Base-by-base conservation (phyloP, 257 asterid genomes). In the Osmanthus fragrans region DNA sequence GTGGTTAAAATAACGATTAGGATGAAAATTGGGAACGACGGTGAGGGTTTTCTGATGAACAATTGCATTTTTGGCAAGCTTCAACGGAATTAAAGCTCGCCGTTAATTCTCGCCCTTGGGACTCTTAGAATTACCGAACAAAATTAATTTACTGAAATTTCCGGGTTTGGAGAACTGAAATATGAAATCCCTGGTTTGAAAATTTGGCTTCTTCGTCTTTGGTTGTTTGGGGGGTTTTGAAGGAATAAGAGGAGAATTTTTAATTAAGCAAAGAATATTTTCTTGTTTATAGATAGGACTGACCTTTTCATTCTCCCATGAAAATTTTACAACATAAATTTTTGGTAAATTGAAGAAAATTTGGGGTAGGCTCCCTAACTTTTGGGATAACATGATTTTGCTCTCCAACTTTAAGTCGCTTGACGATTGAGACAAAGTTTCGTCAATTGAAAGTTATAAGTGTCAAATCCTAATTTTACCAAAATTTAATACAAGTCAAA, bases 31-130 rank as follows among this genome's bases (percentile, higher is more conserved):
- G 81, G 76, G 33, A 6, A 10, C 1, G 66, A 21, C 66, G 66
- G 29, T 58, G 82, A 63, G 4, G 73, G 68, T 64, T 64, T 84
- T 83, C 54, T 49, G 81, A 81, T 42, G 54, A 78, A 76, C 56
- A 81, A 15, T 7, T 27, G 83, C 90, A 87, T 87, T 66, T 63
- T 83, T 77, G 75, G 80, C 83, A 74, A 82, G 76, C 81, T 82
- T 80, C 79, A 76, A 73, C 36, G 5, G 30, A 29, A 12, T 65
- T 79, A 80, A 63, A 80, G 82, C 77, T 77, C 83, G 78, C 84
- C 85, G 58, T 49, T 15, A 49, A 49, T 12, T 13, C 58, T 49
- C 58, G 60, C 60, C 69, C 34, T 25, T 11, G 69, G n/a, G 36
- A 63, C 11, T 3, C 6, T 25, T 12, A 3, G 19, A 19, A 54